Base-by-base conservation (phyloP, 2,329 filamentous ascomycete species). In the Colletotrichum gigasporum region DNA sequence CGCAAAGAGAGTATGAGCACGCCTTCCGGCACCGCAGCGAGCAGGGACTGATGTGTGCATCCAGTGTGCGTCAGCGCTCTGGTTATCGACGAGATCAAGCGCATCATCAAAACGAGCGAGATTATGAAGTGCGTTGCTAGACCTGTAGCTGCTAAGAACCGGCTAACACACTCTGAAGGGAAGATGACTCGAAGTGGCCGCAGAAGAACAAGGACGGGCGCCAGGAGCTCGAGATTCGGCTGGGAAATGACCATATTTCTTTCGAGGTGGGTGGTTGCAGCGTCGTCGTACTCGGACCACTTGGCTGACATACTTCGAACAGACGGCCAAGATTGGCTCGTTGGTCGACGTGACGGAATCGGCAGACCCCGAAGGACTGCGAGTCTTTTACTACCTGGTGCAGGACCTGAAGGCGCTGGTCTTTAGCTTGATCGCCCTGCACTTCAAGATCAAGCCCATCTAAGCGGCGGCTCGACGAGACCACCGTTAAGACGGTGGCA, bases 151-250 rank as follows among this genome's bases (percentile, higher is more conserved):
- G 22, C 6, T 16, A 35, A 67, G 28, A 39, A 44, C 39, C 47
- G 32, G 34, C 61, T 64, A n/a, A 53, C 44, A 61, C 9, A 18
- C 16, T 14, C 34, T 37, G 48, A 70, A 97, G 93, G 83, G 96
- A 99, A 89, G 96, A 99, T 75, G 96, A 99, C 77, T 92, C 90
- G 24, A 97, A 97, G 77, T 99, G 96, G 96, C 96, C 96, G 1
- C 93, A 96, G 78, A 99, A 98, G 87, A 99, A 99, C 82, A 98
- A 98, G 81, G 96, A 99, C 72, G 96, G 96, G 34, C 89, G 95
- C 68, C 96, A 99, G 77, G 96, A 99, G 80, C 85, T 99, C 48
- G 96, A 99, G 79, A 97, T 99, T 63, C 87, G 94, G 50, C 77
- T 99, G 59, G 96, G 95, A 41, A 96, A 91, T 72, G 96, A 99